Percentiles rank a stretch among this genome's conserved stretches.
These are phyloP conservation scores for Berberis thunbergii DNA, from an alignment of 164 flowering plant genomes.

Conservation along the genomic window DNA sequence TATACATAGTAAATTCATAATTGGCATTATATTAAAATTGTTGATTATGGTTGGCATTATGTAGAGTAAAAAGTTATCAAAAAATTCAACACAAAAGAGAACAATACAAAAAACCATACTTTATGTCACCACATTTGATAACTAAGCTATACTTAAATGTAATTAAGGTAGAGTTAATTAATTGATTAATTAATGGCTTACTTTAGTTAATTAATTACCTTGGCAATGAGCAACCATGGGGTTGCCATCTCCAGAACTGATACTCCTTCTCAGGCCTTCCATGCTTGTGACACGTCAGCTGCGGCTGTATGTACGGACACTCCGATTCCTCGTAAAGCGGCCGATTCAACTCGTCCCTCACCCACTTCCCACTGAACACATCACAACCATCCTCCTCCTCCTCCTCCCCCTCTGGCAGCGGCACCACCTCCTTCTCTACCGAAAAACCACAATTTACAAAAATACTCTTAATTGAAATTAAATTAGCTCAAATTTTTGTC, in stretches of 20 bases:
- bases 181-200: no score
- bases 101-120: no score
- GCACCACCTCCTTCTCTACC: slow-evolving; percentile 9
- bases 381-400: slow-evolving; percentile 39
- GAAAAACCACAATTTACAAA: not conserved
- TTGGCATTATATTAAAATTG: no score
- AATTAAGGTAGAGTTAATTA: not conserved
- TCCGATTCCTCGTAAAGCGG: slow-evolving; percentile 67
- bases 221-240: slow-evolving; percentile 69
- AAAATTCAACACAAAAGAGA: no score
- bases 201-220: slow-evolving; percentile 26
- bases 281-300: slow-evolving; percentile 73
- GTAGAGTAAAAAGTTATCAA: no score
- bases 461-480: not conserved
- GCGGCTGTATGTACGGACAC: slow-evolving; percentile 92
- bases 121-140: no score
- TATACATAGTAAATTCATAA: no score
- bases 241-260: slow-evolving; percentile 87
- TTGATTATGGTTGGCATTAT: no score
- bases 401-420: slow-evolving; percentile 40
- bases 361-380: slow-evolving; percentile 73
- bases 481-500: not conserved
- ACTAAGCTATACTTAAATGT: no score
- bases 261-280: slow-evolving; percentile 77
- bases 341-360: slow-evolving; percentile 43